A percentile compares a stretch with the other conserved stretches of the same genome.
phyloP scores from a whole-genome alignment of 163 green algal genomes.

The Volvox carteri region DNA sequence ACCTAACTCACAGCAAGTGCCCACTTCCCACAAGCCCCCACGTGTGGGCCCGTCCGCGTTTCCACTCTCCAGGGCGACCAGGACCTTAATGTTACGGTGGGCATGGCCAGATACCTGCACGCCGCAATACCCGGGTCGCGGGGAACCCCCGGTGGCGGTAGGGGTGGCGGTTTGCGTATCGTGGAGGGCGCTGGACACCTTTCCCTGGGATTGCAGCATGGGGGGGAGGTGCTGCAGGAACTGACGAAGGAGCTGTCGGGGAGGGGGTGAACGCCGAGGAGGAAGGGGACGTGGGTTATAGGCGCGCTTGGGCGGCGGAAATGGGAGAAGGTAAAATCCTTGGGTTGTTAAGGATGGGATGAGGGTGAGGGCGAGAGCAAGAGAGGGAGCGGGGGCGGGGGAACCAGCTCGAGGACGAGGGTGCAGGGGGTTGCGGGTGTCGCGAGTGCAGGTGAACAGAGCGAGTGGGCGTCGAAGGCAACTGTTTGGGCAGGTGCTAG shows the following conservation, averaged over 20 bases:
- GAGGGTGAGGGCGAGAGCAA: too few species aligned
- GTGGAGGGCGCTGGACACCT: conserved; percentile 36
- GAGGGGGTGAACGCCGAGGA: too few species aligned
- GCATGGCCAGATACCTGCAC: conserved; percentile 34
- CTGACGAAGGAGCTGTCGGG: conserved; percentile 1
- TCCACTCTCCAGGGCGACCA: conserved; percentile 29
- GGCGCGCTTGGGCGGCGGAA: neutral
- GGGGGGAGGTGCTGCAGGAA: neutral
- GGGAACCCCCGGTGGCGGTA: too few species aligned
- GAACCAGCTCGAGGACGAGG: too few species aligned
- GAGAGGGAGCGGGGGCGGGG: too few species aligned
- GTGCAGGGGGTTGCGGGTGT: too few species aligned
- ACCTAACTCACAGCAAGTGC: neutral
- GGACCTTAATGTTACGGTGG: conserved; percentile 37
- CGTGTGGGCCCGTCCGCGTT: too few species aligned
- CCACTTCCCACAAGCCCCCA: neutral
- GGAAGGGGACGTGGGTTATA: too few species aligned
- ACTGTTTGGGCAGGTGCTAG: too few species aligned
- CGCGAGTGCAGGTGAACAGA: too few species aligned
- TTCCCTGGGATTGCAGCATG: conserved; percentile 42
- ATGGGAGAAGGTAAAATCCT: neutral
- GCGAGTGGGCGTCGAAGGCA: too few species aligned
- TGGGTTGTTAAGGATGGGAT: too few species aligned
- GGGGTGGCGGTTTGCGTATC: neutral
- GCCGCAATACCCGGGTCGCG: conserved; percentile 22